Evolutionary conservation across 768 basidiomycete genomes (phyloP).

Genomic region (Xerocomellus dryophilus): DNA sequence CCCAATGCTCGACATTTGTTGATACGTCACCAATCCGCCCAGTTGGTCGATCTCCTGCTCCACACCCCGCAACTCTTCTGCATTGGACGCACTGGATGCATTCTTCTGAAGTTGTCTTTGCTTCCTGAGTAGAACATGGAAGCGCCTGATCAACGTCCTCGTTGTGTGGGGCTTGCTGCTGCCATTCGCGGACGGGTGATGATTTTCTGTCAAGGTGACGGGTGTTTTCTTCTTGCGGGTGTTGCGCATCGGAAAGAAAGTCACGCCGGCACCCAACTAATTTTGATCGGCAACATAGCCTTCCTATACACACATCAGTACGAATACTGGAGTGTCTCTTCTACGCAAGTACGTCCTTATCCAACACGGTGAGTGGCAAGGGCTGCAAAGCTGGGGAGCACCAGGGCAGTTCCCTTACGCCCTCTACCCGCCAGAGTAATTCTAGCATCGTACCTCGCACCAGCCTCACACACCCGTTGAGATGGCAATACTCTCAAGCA

Average conservation of each 20-base stretch:
- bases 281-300: too few relatives aligned
- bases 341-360: too few relatives aligned
- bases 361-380: too few relatives aligned
- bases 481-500: too few relatives aligned
- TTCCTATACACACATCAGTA: too few relatives aligned
- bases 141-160: slow-evolving; percentile 72
- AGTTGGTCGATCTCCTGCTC: slow-evolving; percentile 59
- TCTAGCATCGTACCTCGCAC: too few relatives aligned
- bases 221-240: slow-evolving; percentile 44
- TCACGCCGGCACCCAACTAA: too few relatives aligned
- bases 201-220: slow-evolving; percentile 33
- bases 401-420: too few relatives aligned
- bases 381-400: too few relatives aligned
- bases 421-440: too few relatives aligned
- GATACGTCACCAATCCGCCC: slow-evolving; percentile 82
- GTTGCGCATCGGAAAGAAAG: slow-evolving; percentile 44
- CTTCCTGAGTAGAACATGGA: slow-evolving; percentile 76
- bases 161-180: slow-evolving; percentile 60
- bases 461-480: too few relatives aligned
- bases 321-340: too few relatives aligned
- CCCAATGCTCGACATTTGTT: slow-evolving; percentile 77
- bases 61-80: slow-evolving; percentile 46
- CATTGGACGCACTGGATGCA: slow-evolving; percentile 13
- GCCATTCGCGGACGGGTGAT: background rate
- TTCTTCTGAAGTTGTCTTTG: slow-evolving; percentile 50